These are phyloP conservation scores for Termitomyces sp. DNA, from an alignment of 768 basidiomycete genomes.

Conservation along the genomic window DNA sequence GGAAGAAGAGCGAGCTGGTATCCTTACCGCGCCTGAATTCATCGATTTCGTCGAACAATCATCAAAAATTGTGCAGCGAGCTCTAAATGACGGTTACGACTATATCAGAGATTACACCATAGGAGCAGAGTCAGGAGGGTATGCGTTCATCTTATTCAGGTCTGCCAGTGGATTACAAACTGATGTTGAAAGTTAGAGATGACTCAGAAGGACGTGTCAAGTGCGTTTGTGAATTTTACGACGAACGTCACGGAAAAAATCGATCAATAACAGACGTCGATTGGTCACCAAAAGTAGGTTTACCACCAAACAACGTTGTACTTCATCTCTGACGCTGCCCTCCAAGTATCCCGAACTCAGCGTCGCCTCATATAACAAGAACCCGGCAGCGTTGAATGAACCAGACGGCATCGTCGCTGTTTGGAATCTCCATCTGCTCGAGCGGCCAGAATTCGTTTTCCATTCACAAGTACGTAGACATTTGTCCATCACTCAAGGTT, in stretches of 20 bases:
- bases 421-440: slow-evolving; percentile 94
- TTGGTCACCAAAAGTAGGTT: slow-evolving; percentile 91
- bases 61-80: slow-evolving; percentile 92
- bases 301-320: neutral
- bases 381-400: slow-evolving; percentile 88
- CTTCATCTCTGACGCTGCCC: slow-evolving; percentile 2
- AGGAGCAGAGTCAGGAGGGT: slow-evolving; percentile 82
- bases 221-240: slow-evolving; percentile 90
- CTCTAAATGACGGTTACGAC: slow-evolving; percentile 93
- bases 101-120: slow-evolving; percentile 97
- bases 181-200: slow-evolving; percentile 47
- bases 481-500: neutral
- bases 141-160: slow-evolving; percentile 26
- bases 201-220: slow-evolving; percentile 92
- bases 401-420: slow-evolving; percentile 96
- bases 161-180: neutral
- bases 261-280: slow-evolving; percentile 95
- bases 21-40: slow-evolving; percentile 88
- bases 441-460: slow-evolving; percentile 96
- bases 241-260: slow-evolving; percentile 89
- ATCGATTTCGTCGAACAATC: slow-evolving; percentile 92
- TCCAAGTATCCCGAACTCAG: slow-evolving; percentile 92
- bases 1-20: slow-evolving; percentile 79
- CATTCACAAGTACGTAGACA: slow-evolving; percentile 82
- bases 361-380: slow-evolving; percentile 97